Base-by-base conservation (phyloP, 768 basidiomycete species). In the Cytidiella melzeri region DNA sequence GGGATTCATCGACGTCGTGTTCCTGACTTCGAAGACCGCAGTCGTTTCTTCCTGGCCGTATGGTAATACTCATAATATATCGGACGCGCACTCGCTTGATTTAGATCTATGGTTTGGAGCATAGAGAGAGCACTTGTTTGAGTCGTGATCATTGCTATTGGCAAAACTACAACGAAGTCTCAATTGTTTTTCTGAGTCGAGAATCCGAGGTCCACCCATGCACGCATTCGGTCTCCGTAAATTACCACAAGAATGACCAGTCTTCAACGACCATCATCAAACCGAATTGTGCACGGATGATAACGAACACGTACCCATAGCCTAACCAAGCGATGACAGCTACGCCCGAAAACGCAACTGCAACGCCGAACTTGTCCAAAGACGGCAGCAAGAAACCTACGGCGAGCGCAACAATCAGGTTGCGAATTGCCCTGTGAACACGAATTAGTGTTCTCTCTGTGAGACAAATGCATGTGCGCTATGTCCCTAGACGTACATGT, bases 311-410 rank as follows among this genome's bases (percentile, higher is more conserved):
- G 56, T 55, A 84, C 83, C 67, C 55, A 55, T 75, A 79, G 9
- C 77, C 81, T 1, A 71, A 6, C 71, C 75, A 71, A 0, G 69
- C 71, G 15, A 80, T 43, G 4, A 70, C 13, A 1, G 80, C 78
- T 0, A 72, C 61, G 10, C 75, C 52, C 1, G 66, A 61, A 58
- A 82, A 70, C 1, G 82, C 80, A 2, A 59, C 56, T 0, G 70
- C 63, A 6, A 81, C 73, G 0, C 83, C 83, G 26, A 77, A 64
- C 1, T 48, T 61, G 26, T 80, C 67, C 48, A 86, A 72, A 34
- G 74, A 67, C 0, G 83, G 81, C 9, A 84, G 61, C 18, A 80
- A 71, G 0, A 58, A 67, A 9, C 76, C 67, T 20, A 75, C 71
- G 0, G 66, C 64, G 10, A 73, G 42, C 0, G 76, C 66, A 24